Evolutionary conservation across 2,329 filamentous ascomycete species (phyloP), one percentile per base, ranked within the genome.

Genomic region (Calonectria montana): DNA sequence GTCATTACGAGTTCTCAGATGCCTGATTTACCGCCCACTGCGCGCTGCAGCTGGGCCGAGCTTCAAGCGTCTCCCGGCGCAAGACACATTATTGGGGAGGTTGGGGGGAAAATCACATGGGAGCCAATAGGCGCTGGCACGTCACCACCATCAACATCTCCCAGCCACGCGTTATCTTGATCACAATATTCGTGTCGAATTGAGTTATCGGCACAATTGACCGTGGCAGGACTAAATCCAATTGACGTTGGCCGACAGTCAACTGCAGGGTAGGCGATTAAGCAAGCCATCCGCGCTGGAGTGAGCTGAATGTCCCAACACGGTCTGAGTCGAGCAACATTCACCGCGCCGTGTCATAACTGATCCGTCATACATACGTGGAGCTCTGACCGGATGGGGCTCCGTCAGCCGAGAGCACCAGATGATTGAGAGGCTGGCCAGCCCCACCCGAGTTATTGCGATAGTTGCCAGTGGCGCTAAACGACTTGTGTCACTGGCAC

Each of bases 1-100:
- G 67, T 79, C 69, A 76, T 75, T 75, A 76, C 78, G 73, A 77
- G 62, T 73, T 71, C 65, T 61, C 61, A 69, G 71, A 78, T 76
- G 75, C 71, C 74, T 77, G 72, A 74, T 76, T 70, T 67, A 65
- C 73, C 65, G 71, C 75, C 72, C 69, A 47, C 43, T 63, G 64
- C 57, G 64, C 57, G 63, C 73, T 77, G 75, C 74, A 77, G 75
- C 71, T 76, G 72, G 67, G 68, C 45, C 71, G 72, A 72, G 65
- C 71, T 77, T 74, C 67, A 25, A 71, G 64, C 62, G 65, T 67
- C 43, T 70, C 55, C 59, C 67, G 68, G 63, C 48, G 39, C 41
- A 69, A 55, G 57, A 64, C 43, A 37, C 43, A 59, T 69, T 77
- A 74, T 75, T 71, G 73, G 50, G 70, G 76, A 73, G 76, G 76